Base-by-base conservation (phyloP, 2,329 filamentous ascomycete genomes). In the Fusarium pseudoanthophilum region DNA sequence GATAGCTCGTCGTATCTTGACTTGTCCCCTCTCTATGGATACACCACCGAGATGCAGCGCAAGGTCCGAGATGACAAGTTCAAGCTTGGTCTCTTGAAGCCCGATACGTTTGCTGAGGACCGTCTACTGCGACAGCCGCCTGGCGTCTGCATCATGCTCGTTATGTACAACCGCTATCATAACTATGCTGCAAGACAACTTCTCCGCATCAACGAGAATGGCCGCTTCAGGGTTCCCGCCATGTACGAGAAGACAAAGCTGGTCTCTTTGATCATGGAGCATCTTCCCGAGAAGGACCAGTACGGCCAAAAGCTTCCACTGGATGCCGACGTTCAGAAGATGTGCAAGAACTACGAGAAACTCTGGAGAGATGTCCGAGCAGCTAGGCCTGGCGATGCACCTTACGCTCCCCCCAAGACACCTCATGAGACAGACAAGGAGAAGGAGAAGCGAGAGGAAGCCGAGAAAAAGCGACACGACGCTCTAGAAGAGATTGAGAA, bases 81-180 rank as follows among this genome's bases (percentile, higher is more conserved):
- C 63, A 80, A 80, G 42, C 69, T 79, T 15, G 84, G 84, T 14
- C 70, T 80, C 11, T 76, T 85, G 7, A 83, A 85, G 65, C 87
- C 90, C 2, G 92, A 94, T 74, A 85, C 85, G 10, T 93, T 91
- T 73, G 87, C 90, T 3, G 91, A 93, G 75, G 89, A 90, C 77
- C 85, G 92, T 53, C 81, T 93, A 1, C 80, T 90, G 18, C 88
- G 88, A 5, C 89, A 92, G 73, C 92, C 92, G 0, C 90, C 92
- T 0, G 91, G 91, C 9, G 90, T 91, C n/a, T 86, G 88, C 46
- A 89, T 92, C 3, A 79, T 93, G n/a, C 80, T 93, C 6, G 88
- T 93, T 76, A 92, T 92, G 90, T 90, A 93, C 80, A 91, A 90
- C 75, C 86, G 89, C 9, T 95, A 95, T 81, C 94, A 97, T 82